Conservation (phyloP, 2,329 filamentous ascomycete genomes). For the Hyphodiscus sp. region DNA sequence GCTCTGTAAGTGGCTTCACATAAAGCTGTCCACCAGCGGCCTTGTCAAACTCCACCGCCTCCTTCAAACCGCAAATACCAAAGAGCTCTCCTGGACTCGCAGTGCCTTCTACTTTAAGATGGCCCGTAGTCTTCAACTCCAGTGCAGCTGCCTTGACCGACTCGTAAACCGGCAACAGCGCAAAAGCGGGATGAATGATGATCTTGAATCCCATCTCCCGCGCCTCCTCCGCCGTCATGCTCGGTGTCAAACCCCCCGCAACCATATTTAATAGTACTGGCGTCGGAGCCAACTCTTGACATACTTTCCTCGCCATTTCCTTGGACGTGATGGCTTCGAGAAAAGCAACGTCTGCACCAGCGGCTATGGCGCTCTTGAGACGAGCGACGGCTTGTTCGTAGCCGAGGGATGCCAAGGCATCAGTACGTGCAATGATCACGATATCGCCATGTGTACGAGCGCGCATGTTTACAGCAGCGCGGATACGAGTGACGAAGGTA, state of each 20-base stretch:
- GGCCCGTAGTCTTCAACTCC: neutral
- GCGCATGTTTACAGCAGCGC: too few species aligned
- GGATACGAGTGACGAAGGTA: conserved; percentile 10
- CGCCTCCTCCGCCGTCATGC: neutral
- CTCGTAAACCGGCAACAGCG: neutral
- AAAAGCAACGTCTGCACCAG: neutral
- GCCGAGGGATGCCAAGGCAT: conserved; percentile 49
- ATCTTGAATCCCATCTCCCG: neutral
- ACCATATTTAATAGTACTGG: neutral
- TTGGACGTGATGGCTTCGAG: neutral
- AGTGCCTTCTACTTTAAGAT: neutral
- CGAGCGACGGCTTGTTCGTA: conserved; percentile 49
- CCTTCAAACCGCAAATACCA: neutral
- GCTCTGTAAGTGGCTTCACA: too few species aligned
- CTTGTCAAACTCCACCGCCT: neutral
- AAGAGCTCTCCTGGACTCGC: neutral
- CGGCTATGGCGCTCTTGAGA: conserved; percentile 37
- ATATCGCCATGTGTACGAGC: conserved; percentile 43
- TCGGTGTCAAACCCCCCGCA: neutral
- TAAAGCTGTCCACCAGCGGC: neutral
- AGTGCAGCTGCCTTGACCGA: neutral
- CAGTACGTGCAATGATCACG: conserved; percentile 57
- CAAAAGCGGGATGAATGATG: neutral
- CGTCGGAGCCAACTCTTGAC: neutral
- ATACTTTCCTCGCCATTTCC: neutral